These are phyloP conservation scores for Spergularia azorica DNA, from an alignment of 179 eudicot species.

Conservation along the genomic window DNA sequence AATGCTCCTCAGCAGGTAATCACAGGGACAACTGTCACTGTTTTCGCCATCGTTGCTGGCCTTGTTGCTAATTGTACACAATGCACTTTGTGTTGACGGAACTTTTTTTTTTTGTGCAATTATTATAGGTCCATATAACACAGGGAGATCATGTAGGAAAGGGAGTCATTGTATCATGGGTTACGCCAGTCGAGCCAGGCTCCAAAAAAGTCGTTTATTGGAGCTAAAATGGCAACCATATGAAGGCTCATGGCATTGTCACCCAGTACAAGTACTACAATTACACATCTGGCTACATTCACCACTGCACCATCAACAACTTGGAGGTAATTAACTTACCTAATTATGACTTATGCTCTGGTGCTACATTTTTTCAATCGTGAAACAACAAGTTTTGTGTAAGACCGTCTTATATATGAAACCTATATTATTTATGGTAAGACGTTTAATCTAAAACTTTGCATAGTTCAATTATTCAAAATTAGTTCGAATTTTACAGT, in stretches of 20 bases:
- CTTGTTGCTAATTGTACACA: background rate
- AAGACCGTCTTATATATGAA: too few relatives aligned
- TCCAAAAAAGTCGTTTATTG: constrained; percentile 36
- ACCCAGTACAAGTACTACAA: constrained; percentile 34
- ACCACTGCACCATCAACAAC: constrained; percentile 35
- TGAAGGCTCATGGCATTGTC: constrained; percentile 24
- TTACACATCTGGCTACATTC: constrained; percentile 43
- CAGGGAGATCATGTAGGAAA: constrained; percentile 45
- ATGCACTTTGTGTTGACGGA: too few relatives aligned
- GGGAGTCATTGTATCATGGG: constrained; percentile 46
- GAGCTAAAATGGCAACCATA: constrained; percentile 24
- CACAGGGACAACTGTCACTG: background rate
- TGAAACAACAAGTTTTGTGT: background rate
- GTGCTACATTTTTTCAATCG: too few relatives aligned
- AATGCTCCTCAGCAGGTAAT: constrained; percentile 40
- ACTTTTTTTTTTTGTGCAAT: background rate
- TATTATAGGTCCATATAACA: constrained; percentile 42
- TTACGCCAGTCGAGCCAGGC: constrained; percentile 29
- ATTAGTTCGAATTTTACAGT: constrained; percentile 13
- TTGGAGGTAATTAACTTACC: constrained; percentile 32
- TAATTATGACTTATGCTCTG: too few relatives aligned
- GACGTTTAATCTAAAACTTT: background rate
- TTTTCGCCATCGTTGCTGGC: background rate
- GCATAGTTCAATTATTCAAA: too few relatives aligned
- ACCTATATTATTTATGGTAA: background rate